Evolutionary conservation across 768 basidiomycete species (phyloP).

Genomic region (Mycena vulgaris): DNA sequence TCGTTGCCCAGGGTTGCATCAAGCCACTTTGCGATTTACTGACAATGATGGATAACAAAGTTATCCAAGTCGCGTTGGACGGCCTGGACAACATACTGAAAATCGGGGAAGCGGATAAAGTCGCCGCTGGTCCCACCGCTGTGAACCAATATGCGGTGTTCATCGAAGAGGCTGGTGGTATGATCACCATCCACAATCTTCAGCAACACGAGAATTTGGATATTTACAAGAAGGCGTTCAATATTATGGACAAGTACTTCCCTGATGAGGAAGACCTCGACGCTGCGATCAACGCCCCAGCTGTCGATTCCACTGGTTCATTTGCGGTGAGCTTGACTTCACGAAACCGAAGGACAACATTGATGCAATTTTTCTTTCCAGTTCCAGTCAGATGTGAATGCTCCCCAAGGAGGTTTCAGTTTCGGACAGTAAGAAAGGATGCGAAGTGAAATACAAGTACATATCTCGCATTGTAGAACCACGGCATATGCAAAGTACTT

Average conservation of each 20-base stretch:
- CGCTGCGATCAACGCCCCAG: slow-evolving; percentile 83
- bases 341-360: slow-evolving; percentile 26
- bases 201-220: slow-evolving; percentile 99
- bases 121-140: slow-evolving; percentile 84
- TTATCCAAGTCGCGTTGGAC: slow-evolving; percentile 98
- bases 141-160: slow-evolving; percentile 94
- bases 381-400: slow-evolving; percentile 90
- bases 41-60: slow-evolving; percentile 99
- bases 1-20: slow-evolving; percentile 99
- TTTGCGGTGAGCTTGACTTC: slow-evolving; percentile 72
- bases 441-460: slow-evolving; percentile 1
- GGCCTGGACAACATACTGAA: slow-evolving; percentile 98
- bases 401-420: slow-evolving; percentile 96
- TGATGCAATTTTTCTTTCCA: slow-evolving; percentile 46
- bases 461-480: slow-evolving; percentile 15
- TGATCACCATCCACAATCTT: slow-evolving; percentile 98
- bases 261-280: slow-evolving; percentile 97
- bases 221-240: slow-evolving; percentile 99
- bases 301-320: slow-evolving; percentile 82
- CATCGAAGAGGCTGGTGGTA: slow-evolving; percentile 98
- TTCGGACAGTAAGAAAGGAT: slow-evolving; percentile 76
- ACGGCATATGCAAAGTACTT: slow-evolving; percentile 4
- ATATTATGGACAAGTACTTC: slow-evolving; percentile 99
- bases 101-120: slow-evolving; percentile 96
- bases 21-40: slow-evolving; percentile 98